A percentile compares a stretch with the other conserved stretches of the same genome.
Evolutionary conservation across 768 basidiomycete species (phyloP).

Genomic region (Tulasnella calospora): DNA sequence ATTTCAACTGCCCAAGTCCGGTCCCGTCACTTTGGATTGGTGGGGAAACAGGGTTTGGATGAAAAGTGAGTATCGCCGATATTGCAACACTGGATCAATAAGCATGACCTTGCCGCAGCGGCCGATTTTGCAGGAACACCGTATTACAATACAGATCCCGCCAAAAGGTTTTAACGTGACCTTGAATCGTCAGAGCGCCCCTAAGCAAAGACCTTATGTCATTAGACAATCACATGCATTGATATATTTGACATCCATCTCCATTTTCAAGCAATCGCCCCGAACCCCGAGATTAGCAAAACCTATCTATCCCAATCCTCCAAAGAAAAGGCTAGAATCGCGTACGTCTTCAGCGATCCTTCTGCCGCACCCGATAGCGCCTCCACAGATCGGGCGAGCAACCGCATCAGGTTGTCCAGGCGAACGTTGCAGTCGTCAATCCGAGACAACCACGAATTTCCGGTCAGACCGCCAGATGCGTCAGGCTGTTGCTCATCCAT

Average conservation of each 20-base stretch:
- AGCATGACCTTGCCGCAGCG: conserved; percentile 9
- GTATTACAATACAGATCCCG: not conserved
- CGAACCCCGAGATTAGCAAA: too few relatives aligned
- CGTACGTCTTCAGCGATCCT: not conserved
- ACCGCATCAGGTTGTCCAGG: conserved; percentile 24
- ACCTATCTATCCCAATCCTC: conserved; percentile 28
- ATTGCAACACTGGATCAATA: not conserved
- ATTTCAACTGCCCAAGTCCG: conserved; percentile 38
- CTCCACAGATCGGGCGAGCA: conserved; percentile 15
- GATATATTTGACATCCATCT: not conserved
- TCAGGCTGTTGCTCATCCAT: not conserved
- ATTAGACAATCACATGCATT: not conserved
- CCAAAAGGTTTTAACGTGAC: not conserved
- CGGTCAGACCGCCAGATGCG: not conserved
- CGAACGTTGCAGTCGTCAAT: conserved; percentile 20
- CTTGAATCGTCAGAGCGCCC: not conserved
- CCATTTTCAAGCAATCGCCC: not conserved
- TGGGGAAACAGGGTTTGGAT: conserved; percentile 37
- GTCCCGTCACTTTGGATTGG: conserved; percentile 38
- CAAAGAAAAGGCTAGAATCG: conserved; percentile 19
- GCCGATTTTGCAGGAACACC: conserved; percentile 17
- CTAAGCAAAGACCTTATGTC: too few relatives aligned
- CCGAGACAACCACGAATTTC: not conserved
- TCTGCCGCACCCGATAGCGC: not conserved
- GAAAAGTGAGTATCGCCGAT: conserved; percentile 18